Base-by-base conservation (phyloP, 2,329 filamentous ascomycete species). In the Cytospora chrysosperma region DNA sequence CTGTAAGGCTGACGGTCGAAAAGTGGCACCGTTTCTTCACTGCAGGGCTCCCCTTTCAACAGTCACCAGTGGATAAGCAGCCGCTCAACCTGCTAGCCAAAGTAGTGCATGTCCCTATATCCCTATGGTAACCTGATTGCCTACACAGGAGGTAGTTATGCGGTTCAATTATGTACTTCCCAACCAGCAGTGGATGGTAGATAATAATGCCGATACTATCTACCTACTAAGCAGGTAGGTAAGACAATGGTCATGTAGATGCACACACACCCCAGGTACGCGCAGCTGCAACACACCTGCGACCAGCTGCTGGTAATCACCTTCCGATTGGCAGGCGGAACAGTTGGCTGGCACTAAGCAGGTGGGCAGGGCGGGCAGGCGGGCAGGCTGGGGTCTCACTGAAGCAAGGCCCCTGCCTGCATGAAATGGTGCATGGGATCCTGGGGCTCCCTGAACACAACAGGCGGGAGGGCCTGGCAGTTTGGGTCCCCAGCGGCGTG, bases 1-100 rank as follows among this genome's bases (percentile, higher is more conserved):
- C 60, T 62, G 54, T 53, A 59, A 62, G 60, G 60, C 60, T 62
- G 60, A 62, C 15, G 37, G 51, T 27, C 51, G 37, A 61, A 30
- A 34, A 55, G 59, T 37, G 59, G 51, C 21, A 27, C 51, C 59
- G 37, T 40, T 17, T 21, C 52, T 34, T 61, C 34, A 37, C 34
- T 32, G 59, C 51, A 61, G 34, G 59, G 51, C n/a, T 32, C 28
- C 37, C 51, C 34, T 49, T 55, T 27, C 51, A 50, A 2, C n/a
- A n/a, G n/a, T n/a, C n/a, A n/a, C n/a, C n/a, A n/a, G n/a, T n/a
- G 49, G 51, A 61, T 40, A n/a, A n/a, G 51, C 51, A 30, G 15
- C 26, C n/a, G 53, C 30, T 30, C 26, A 4, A 34, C 17, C 13
- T 27, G 2, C 57, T 40, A 47, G 43, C 10, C 19, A 8, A 47